Conservation (phyloP, 164 flowering plant genomes). For the Cinnamomum micranthum region DNA sequence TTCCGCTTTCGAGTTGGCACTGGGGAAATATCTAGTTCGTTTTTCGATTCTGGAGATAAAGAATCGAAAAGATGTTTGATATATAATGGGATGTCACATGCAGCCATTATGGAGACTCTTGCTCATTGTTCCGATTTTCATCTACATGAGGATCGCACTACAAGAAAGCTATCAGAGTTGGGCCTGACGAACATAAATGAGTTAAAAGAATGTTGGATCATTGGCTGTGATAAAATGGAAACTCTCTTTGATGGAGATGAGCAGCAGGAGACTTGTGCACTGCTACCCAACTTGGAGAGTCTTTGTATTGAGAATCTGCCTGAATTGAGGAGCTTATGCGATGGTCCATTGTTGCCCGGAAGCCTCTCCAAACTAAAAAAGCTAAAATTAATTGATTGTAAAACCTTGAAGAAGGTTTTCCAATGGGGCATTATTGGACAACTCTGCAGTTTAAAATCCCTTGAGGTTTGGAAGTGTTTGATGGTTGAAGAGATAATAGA, state of each 20-base stretch:
- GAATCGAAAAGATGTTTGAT: not conserved
- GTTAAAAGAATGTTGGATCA: not conserved
- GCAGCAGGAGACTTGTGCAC: not conserved
- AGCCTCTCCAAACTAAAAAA: not conserved
- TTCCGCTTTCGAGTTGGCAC: no score
- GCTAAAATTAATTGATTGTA: not conserved
- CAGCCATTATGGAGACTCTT: not conserved
- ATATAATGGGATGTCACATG: not conserved
- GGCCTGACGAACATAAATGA: not conserved
- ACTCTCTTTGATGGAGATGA: not conserved
- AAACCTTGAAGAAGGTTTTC: not conserved
- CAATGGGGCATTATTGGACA: not conserved
- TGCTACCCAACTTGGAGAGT: not conserved
- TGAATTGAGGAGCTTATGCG: not conserved
- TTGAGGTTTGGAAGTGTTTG: accelerated
- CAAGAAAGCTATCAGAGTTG: not conserved
- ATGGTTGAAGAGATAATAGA: not conserved
- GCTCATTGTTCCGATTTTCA: not conserved
- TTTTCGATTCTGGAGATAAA: no score
- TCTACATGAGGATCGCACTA: not conserved
- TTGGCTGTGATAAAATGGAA: not conserved
- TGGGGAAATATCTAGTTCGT: no score
- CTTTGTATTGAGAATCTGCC: not conserved
- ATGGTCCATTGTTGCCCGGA: not conserved
- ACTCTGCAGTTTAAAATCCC: not conserved